phyloP scores from a whole-genome alignment of 1,284 basidiomycete species.

The Hemileia vastatrix region DNA sequence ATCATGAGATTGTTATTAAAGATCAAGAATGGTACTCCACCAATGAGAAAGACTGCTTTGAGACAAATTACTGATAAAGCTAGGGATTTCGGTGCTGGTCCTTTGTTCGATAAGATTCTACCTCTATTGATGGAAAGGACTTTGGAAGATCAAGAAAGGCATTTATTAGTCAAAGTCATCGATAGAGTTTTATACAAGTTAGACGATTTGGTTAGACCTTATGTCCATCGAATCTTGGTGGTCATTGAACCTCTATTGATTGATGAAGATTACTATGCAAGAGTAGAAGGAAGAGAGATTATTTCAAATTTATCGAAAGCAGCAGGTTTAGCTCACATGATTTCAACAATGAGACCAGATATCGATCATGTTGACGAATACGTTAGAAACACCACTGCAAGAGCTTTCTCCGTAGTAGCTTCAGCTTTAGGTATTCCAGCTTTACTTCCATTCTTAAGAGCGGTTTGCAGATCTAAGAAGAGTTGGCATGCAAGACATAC shows the following conservation, averaged over 20 bases:
- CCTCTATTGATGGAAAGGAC: slow-evolving; percentile 98
- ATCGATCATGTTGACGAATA: slow-evolving; percentile 99
- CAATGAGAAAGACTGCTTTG: slow-evolving; percentile 91
- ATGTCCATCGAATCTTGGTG: slow-evolving; percentile 98
- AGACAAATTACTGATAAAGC: slow-evolving; percentile 99
- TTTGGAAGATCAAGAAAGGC: slow-evolving; percentile 95
- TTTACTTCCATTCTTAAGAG: slow-evolving; percentile 94
- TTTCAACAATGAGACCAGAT: slow-evolving; percentile 99
- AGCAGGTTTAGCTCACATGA: slow-evolving; percentile 98
- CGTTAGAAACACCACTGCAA: slow-evolving; percentile 95
- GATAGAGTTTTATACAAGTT: slow-evolving; percentile 98
- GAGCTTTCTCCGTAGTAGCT: slow-evolving; percentile 96
- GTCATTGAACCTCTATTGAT: slow-evolving; percentile 98
- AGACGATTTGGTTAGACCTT: slow-evolving; percentile 95
- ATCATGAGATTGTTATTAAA: slow-evolving; percentile 99
- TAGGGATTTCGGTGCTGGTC: slow-evolving; percentile 92
- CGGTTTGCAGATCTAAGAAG: slow-evolving; percentile 96
- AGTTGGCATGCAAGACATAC: slow-evolving; percentile 99
- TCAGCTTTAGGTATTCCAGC: slow-evolving; percentile 96
- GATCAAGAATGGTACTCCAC: slow-evolving; percentile 98
- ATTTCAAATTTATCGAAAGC: slow-evolving; percentile 98
- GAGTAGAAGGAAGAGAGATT: slow-evolving; percentile 97
- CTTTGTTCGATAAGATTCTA: slow-evolving; percentile 96
- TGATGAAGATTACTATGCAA: slow-evolving; percentile 98
- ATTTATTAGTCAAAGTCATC: slow-evolving; percentile 97